phyloP scores from a whole-genome alignment of 2,329 filamentous ascomycete genomes.

The Xylariaceae sp. region DNA sequence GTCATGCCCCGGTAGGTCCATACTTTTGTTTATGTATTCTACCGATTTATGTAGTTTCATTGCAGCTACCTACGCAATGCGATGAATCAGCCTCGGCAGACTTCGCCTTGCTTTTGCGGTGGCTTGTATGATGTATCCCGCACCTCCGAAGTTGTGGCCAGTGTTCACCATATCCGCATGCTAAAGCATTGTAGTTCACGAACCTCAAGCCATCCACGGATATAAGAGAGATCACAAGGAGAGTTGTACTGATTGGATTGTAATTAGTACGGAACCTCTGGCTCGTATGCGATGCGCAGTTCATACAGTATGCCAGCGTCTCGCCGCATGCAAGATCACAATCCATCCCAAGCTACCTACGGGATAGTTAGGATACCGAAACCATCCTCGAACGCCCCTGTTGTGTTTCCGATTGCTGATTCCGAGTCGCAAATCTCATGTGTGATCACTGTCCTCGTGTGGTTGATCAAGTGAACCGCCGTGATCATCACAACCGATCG shows the following conservation, averaged over 20 bases:
- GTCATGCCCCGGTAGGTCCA: too few species aligned
- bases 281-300: background rate
- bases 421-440: background rate
- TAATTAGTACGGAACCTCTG: background rate
- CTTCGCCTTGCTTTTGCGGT: too few species aligned
- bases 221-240: background rate
- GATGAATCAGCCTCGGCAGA: too few species aligned
- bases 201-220: background rate
- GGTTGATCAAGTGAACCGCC: background rate
- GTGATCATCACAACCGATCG: background rate
- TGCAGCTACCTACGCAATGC: too few species aligned
- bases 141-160: too few species aligned
- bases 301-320: background rate
- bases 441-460: background rate
- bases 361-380: background rate
- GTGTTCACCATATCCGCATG: too few species aligned
- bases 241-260: background rate
- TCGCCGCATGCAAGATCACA: background rate
- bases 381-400: background rate
- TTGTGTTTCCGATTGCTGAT: background rate
- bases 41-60: too few species aligned
- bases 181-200: constrained; percentile 3
- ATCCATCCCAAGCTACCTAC: background rate
- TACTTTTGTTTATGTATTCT: too few species aligned
- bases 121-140: too few species aligned